Base-by-base conservation (phyloP, 2,329 filamentous ascomycete species). In the Aspergillus sp. region DNA sequence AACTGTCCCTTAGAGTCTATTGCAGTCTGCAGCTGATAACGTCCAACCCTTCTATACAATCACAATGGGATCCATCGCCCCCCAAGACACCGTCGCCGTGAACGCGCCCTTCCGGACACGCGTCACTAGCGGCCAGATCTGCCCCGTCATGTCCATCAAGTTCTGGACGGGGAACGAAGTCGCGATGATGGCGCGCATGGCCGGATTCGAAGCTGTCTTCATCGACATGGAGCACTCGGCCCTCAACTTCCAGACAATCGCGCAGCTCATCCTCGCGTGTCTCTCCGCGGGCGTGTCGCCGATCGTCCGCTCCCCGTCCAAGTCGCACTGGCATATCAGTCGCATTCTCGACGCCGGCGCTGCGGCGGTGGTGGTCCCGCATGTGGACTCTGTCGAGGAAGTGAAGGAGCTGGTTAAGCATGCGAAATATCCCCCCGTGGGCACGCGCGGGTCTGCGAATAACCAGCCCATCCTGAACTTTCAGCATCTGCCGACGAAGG, bases 211-310 rank as follows among this genome's bases (percentile, higher is more conserved):
- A 48, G 75, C 71, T 41, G 68, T 79, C 39, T 71, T 79, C 55
- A 74, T 80, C 55, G 76, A 80, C 53, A 76, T 80, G 74, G 77
- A 80, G 43, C 78, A 80, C 58, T 76, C 73, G 3, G 63, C 72
- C 2, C 65, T 79, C 30, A 68, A 72, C 54, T 63, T 80, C 18
- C 68, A 71, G 57, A 64, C 67, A 0, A 69, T 71, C 7, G 62
- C 66, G 15, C 76, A 78, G 55, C 66, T 79, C 11, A 71, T 71
- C 50, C 68, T 76, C 5, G 76, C 77, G 17, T 73, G 69, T 49
- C 68, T 73, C 32, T 75, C 72, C 50, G 74, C 69, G 41, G 74
- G 74, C 11, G 68, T 79, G 20, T 69, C 74, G 1, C 75, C 76
- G 4, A 72, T 79, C 17, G 77, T 79, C 5, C 76, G 76, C 9